Base-by-base conservation (phyloP, 768 basidiomycete genomes). In the Mycena olivaceomarginata region DNA sequence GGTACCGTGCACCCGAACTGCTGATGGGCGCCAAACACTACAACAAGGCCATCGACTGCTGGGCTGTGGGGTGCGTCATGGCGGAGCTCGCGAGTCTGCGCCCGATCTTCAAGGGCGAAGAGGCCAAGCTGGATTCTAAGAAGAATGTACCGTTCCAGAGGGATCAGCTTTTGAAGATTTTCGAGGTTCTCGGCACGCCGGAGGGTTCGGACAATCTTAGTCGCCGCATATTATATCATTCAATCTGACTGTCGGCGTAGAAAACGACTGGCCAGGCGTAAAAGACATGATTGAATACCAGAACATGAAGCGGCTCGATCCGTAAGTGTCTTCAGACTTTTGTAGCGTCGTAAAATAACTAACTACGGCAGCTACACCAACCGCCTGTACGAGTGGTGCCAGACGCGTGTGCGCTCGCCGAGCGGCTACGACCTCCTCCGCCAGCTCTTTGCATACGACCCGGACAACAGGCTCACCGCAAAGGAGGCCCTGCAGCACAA, bases 61-160 rank as follows among this genome's bases (percentile, higher is more conserved):
- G 98, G 98, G 98, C 98, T 37, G 94, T 99, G 7, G 98, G 98
- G 0, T 99, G 98, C 83, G 99, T 99, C 59, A 94, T 98, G 86
- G 98, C 98, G 1, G 98, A 99, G 85, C 87, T 99, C 22, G 93
- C 98, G 2, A 97, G 96, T 77, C 86, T 99, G 62, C 88, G 98
- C 31, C 98, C 98, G 1, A 99, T 99, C 79, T 99, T 99, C 90
- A 99, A 99, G 84, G 98, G 98, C 13, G 98, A 99, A 84, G 98
- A 99, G 86, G 98, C 98, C 1, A 99, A 99, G 85, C 85, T 99
- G 57, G 98, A 99, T 83, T 93, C 94, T 40, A 98, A 99, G 89
- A 99, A 99, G 89, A 97, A 96, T 75, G 94, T 99, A 0, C 98
- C 98, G 0, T 99, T 99, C 84, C 98, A 99, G 84, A 90, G 94